Evolutionary conservation across 2,329 filamentous ascomycete species (phyloP).

Genomic region (Fusarium redolens): DNA sequence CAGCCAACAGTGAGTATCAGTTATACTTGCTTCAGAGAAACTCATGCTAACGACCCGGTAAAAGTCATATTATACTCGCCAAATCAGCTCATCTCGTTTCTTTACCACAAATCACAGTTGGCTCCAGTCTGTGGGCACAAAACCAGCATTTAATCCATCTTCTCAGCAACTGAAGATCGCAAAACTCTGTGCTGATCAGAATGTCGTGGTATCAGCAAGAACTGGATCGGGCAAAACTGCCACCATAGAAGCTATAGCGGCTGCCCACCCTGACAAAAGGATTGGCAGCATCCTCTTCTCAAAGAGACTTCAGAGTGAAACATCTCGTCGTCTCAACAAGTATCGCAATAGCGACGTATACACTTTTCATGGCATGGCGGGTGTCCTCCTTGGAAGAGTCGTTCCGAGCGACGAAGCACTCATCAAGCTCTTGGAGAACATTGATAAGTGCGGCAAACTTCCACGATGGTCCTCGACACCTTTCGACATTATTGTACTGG

Average conservation of each 20-base stretch:
- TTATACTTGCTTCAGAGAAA: background rate
- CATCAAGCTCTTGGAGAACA: conserved; percentile 4
- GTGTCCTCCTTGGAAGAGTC: conserved; percentile 28
- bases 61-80: background rate
- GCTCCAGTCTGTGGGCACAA: background rate
- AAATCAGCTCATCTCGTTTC: background rate
- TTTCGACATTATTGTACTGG: conserved; percentile 48
- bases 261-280: conserved; percentile 33
- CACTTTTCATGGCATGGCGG: conserved; percentile 46
- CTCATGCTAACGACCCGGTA: background rate
- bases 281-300: conserved; percentile 45
- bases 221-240: conserved; percentile 50
- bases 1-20: conserved; percentile 11
- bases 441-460: conserved; percentile 1
- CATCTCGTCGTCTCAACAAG: conserved; percentile 32
- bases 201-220: conserved; percentile 49
- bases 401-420: conserved; percentile 36
- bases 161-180: conserved; percentile 43
- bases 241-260: conserved; percentile 46
- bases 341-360: conserved; percentile 35
- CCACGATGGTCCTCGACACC: conserved; percentile 38
- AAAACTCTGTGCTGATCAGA: conserved; percentile 35
- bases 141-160: conserved; percentile 34
- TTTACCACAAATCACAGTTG: background rate
- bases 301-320: conserved; percentile 44